Evolutionary conservation across 2,329 filamentous ascomycete species (phyloP), one percentile per base, ranked within the genome.

Genomic region (Ophioceras dolichostomum): DNA sequence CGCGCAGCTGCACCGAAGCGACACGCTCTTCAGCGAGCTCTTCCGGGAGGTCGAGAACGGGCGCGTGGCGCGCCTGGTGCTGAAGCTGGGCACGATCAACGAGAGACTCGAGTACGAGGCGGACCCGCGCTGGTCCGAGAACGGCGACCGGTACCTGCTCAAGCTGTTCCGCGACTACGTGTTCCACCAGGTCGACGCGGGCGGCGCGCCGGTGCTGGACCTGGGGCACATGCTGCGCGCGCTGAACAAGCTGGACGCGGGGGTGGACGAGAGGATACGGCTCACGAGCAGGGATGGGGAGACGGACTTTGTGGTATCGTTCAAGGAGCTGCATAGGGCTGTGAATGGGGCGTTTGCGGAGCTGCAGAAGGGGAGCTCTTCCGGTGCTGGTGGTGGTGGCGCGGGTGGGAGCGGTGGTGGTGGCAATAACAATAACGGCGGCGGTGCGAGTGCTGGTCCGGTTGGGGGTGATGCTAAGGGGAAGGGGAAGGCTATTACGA

Each of bases 121-220:
- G 29, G 82, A 88, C 43, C 64, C 70, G 0, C 68, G 74, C 34
- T 98, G 91, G 89, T 84, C 86, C 4, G 89, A 96, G 57, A 91
- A 83, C 34, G 89, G 89, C 19, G 86, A 94, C 50, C 76, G 88
- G 20, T 96, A 94, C 56, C 83, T 85, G 54, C 68, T 98, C 45
- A 95, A 94, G 60, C 71, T 98, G 8, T 96, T 96, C 66, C 76
- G 91, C 35, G 91, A 98, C 59, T 96, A 93, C 50, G 85, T 95
- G 29, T 98, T 96, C 61, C 91, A 98, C 57, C 88, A 94, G 52
- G 87, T 95, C 10, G 87, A 96, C 54, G 72, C 75, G 21, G 77
- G 85, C 40, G 87, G 86, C 12, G 81, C 83, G 37, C 83, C 91
- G 0, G 80, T 88, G 2, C 68, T 94, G 5, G 84, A 95, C 53